Evolutionary conservation across 345 rosid species (phyloP).

Genomic region (Mangifera indica): DNA sequence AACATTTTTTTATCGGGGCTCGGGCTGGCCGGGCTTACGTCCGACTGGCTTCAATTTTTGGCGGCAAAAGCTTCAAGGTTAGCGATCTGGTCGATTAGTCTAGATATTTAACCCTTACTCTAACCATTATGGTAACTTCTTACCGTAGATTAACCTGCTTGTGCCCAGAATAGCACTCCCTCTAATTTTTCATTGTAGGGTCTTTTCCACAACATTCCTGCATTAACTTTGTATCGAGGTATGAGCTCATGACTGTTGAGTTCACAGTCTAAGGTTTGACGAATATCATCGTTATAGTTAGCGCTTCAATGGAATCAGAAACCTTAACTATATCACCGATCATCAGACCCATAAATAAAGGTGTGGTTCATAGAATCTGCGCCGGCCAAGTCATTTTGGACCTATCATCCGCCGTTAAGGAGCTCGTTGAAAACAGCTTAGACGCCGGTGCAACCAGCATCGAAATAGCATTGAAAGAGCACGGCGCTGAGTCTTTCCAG

Average conservation of each 20-base stretch:
- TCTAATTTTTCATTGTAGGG: neutral
- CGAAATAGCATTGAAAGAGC: constrained; percentile 74
- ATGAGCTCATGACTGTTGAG: neutral
- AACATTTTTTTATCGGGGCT: no score
- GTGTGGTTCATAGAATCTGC: constrained; percentile 77
- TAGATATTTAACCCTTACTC: neutral
- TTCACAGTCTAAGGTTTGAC: neutral
- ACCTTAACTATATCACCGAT: constrained; percentile 30
- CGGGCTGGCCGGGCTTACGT: no score
- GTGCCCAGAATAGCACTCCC: neutral
- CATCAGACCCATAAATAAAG: constrained; percentile 72
- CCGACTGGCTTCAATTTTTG: constrained; percentile 14
- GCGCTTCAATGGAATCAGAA: constrained; percentile 34
- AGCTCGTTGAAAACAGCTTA: constrained; percentile 94
- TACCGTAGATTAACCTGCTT: neutral
- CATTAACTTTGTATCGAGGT: neutral
- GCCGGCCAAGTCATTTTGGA: constrained; percentile 93
- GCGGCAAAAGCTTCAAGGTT: constrained; percentile 17
- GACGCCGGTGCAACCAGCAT: constrained; percentile 91
- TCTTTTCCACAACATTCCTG: neutral
- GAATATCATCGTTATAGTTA: neutral
- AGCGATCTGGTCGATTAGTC: neutral
- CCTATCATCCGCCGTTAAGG: constrained; percentile 93
- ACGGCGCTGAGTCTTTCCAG: constrained; percentile 82
- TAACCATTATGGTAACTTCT: neutral